A percentile compares a stretch with the other conserved stretches of the same genome.
Conservation (phyloP, 1,139 yeast species). For the Lodderomyces theae region DNA sequence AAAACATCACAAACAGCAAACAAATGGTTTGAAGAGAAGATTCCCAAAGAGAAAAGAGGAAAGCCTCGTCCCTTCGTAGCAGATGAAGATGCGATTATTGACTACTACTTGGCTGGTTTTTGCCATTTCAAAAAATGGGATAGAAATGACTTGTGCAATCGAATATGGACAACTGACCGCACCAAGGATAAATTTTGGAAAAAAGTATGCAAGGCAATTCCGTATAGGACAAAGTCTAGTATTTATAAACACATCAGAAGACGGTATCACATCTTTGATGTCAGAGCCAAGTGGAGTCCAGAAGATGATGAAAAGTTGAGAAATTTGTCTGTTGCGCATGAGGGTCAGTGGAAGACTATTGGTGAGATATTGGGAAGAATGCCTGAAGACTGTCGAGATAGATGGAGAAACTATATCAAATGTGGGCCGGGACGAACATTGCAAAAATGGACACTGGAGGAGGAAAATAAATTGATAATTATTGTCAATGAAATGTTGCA, state of each 20-base stretch:
- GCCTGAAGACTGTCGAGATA: slow-evolving; percentile 97
- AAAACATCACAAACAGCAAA: slow-evolving; percentile 10
- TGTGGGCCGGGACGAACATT: slow-evolving; percentile 75
- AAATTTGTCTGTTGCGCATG: slow-evolving; percentile 60
- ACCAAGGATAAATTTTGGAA: slow-evolving; percentile 91
- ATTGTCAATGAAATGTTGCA: slow-evolving; percentile 49
- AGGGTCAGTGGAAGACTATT: slow-evolving; percentile 83
- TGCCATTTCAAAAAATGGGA: slow-evolving; percentile 59
- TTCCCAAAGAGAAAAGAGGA: slow-evolving; percentile 29
- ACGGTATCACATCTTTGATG: slow-evolving; percentile 80
- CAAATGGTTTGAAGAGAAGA: slow-evolving; percentile 36
- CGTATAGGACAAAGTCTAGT: slow-evolving; percentile 82
- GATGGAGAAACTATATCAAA: slow-evolving; percentile 93
- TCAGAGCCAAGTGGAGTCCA: slow-evolving; percentile 84
- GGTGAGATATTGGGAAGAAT: slow-evolving; percentile 79
- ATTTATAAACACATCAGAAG: slow-evolving; percentile 90
- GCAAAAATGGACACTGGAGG: slow-evolving; percentile 76
- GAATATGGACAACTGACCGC: slow-evolving; percentile 86
- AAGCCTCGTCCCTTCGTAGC: slow-evolving; percentile 49
- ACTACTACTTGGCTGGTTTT: slow-evolving; percentile 67
- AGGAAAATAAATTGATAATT: slow-evolving; percentile 59
- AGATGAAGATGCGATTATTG: slow-evolving; percentile 69
- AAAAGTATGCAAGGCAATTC: slow-evolving; percentile 67
- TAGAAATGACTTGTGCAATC: slow-evolving; percentile 66
- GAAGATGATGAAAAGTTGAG: slow-evolving; percentile 73